These are phyloP conservation scores for Lecanosticta acicola DNA, from an alignment of 2,329 filamentous ascomycete genomes.

Conservation along the genomic window DNA sequence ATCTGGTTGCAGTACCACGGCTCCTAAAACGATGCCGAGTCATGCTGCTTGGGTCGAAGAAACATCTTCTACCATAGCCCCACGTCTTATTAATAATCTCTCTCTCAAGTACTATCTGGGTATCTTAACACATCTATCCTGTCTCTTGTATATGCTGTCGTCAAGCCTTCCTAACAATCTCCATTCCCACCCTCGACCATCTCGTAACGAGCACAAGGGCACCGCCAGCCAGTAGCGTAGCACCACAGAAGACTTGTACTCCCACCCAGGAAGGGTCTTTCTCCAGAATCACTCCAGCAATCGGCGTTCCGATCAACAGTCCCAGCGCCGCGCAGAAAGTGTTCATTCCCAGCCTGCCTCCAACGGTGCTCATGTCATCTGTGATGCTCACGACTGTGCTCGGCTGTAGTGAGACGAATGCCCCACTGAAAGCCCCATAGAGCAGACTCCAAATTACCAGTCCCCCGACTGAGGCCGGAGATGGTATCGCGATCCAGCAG, in stretches of 20 bases:
- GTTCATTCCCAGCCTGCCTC: conserved; percentile 24
- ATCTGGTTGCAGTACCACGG: no score
- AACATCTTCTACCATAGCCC: no score
- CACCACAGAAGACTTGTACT: conserved; percentile 23
- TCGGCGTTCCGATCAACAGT: conserved; percentile 24
- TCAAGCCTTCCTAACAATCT: conserved; percentile 15
- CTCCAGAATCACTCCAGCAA: conserved; percentile 20
- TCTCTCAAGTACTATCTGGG: background rate
- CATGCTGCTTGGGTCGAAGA: no score
- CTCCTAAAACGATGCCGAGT: no score
- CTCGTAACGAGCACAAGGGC: conserved; percentile 17
- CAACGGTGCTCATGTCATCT: conserved; percentile 18
- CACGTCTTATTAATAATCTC: no score
- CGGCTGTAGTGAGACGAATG: conserved; percentile 39
- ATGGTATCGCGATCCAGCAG: conserved; percentile 33
- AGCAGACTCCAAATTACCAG: conserved; percentile 38
- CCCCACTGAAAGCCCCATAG: conserved; percentile 43
- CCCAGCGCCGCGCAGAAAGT: conserved; percentile 21
- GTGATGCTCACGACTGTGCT: conserved; percentile 29
- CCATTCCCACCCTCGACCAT: conserved; percentile 12
- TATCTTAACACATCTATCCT: background rate
- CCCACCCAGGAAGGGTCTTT: conserved; percentile 12
- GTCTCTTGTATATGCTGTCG: background rate
- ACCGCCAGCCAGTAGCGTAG: conserved; percentile 15
- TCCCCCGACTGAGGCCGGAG: conserved; percentile 23